phyloP scores from a whole-genome alignment of 352 stramenopile genomes.

The Phytophthora capsici region DNA sequence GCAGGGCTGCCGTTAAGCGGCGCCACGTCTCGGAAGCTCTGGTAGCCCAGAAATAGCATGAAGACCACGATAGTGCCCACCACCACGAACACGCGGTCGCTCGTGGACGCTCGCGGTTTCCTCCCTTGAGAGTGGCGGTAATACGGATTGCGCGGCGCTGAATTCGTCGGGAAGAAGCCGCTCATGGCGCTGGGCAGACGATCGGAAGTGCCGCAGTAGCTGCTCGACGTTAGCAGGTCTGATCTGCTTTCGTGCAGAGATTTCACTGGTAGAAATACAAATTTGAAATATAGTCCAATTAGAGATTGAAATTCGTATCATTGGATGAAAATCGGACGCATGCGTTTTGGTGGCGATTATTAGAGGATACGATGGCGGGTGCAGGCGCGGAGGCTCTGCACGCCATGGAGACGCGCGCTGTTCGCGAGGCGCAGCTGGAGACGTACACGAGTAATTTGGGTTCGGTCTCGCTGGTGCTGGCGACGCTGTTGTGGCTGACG shows the following conservation, averaged over 20 bases:
- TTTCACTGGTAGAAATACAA: constrained; percentile 19
- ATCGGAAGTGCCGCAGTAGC: background rate
- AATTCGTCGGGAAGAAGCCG: constrained; percentile 69
- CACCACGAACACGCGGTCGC: constrained; percentile 67
- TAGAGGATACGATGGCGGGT: background rate
- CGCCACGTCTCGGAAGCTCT: constrained; percentile 38
- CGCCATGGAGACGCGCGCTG: constrained; percentile 67
- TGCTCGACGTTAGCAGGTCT: constrained; percentile 9
- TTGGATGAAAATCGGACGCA: constrained; percentile 21
- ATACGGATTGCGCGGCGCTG: constrained; percentile 76
- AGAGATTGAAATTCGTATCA: background rate
- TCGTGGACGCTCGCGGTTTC: constrained; percentile 37
- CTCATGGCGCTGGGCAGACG: constrained; percentile 44
- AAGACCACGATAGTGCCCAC: constrained; percentile 74
- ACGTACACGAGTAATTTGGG: constrained; percentile 74
- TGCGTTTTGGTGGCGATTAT: constrained; percentile 25
- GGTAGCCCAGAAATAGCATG: constrained; percentile 65
- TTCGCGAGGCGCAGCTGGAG: constrained; percentile 63
- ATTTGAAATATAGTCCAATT: constrained; percentile 9
- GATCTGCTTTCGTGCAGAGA: constrained; percentile 10
- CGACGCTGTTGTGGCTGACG: constrained; percentile 50
- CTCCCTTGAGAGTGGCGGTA: constrained; percentile 71
- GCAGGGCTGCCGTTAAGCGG: background rate
- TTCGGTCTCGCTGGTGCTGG: constrained; percentile 45
- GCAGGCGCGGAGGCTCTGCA: constrained; percentile 44